phyloP scores from a whole-genome alignment of 805 yeast species.

The Barnettozyma siamensis region DNA sequence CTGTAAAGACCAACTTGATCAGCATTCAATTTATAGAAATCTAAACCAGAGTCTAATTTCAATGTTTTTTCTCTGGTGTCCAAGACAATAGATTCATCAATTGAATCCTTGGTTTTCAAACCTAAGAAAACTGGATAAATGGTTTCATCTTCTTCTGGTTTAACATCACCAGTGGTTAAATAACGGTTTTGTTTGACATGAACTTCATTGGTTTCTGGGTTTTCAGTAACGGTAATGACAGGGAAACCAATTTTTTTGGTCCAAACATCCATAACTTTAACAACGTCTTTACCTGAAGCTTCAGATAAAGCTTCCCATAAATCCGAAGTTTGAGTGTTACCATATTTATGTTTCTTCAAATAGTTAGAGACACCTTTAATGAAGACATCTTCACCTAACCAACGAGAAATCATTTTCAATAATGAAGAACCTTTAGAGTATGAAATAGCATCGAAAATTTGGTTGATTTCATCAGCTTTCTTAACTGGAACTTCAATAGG shows the following conservation, averaged over 20 bases:
- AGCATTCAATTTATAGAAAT: conserved; percentile 64
- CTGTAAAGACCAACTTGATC: conserved; percentile 73
- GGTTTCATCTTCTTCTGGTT: conserved; percentile 63
- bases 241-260: conserved; percentile 77
- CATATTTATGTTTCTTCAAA: conserved; percentile 69
- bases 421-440: conserved; percentile 77
- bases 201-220: conserved; percentile 36
- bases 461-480: conserved; percentile 74
- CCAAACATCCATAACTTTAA: conserved; percentile 73
- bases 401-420: conserved; percentile 71
- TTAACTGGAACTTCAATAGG: conserved; percentile 82
- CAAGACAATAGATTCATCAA: conserved; percentile 55
- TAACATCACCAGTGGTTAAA: conserved; percentile 72
- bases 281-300: conserved; percentile 69
- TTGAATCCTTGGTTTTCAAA: conserved; percentile 51
- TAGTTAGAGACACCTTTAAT: conserved; percentile 76
- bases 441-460: conserved; percentile 80
- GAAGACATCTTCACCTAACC: conserved; percentile 74
- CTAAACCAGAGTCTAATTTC: conserved; percentile 36
- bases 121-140: conserved; percentile 68
- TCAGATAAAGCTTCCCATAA: conserved; percentile 70
- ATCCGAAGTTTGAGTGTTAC: conserved; percentile 71
- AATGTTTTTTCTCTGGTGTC: conserved; percentile 43
- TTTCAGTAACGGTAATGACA: conserved; percentile 59
- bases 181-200: conserved; percentile 67